These are phyloP conservation scores for Geranium rotundifolium DNA, from an alignment of 345 rosid genomes.

Conservation along the genomic window DNA sequence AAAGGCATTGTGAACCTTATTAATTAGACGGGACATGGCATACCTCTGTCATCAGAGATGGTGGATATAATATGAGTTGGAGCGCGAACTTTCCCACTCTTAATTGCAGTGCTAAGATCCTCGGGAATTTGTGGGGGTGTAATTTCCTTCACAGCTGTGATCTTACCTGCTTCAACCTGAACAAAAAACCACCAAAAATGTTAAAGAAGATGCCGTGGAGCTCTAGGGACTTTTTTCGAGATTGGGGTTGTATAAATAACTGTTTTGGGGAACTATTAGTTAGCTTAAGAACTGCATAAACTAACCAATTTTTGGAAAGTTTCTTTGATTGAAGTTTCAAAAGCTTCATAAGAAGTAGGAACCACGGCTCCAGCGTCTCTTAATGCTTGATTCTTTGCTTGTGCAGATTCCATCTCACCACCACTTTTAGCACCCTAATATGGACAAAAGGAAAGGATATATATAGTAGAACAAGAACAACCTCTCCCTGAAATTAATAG, in stretches of 20 bases:
- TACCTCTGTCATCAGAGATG: conserved; percentile 95
- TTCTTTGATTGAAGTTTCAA: conserved; percentile 67
- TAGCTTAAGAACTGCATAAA: too few species aligned
- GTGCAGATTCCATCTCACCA: conserved; percentile 95
- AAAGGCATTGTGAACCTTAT: background rate
- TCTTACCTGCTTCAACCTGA: conserved; percentile 71
- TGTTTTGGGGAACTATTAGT: too few species aligned
- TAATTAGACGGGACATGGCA: background rate
- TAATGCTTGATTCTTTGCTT: conserved; percentile 94
- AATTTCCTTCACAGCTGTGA: conserved; percentile 63
- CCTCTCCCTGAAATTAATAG: too few species aligned
- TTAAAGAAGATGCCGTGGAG: too few species aligned
- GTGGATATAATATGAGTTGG: conserved; percentile 96
- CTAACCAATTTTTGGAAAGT: conserved; percentile 76
- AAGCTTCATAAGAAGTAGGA: conserved; percentile 83
- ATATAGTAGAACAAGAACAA: too few species aligned
- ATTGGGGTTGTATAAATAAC: too few species aligned
- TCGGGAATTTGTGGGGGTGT: conserved; percentile 90
- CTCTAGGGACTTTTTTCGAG: too few species aligned
- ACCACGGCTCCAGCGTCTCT: conserved; percentile 82
- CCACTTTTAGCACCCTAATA: conserved; percentile 96
- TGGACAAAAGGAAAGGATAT: too few species aligned
- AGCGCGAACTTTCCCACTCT: conserved; percentile 95
- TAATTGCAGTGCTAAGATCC: conserved; percentile 85
- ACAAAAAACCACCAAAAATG: conserved; percentile 4